Evolutionary conservation across 2,329 filamentous ascomycete species (phyloP).

Genomic region (Trichophaea hybrida): DNA sequence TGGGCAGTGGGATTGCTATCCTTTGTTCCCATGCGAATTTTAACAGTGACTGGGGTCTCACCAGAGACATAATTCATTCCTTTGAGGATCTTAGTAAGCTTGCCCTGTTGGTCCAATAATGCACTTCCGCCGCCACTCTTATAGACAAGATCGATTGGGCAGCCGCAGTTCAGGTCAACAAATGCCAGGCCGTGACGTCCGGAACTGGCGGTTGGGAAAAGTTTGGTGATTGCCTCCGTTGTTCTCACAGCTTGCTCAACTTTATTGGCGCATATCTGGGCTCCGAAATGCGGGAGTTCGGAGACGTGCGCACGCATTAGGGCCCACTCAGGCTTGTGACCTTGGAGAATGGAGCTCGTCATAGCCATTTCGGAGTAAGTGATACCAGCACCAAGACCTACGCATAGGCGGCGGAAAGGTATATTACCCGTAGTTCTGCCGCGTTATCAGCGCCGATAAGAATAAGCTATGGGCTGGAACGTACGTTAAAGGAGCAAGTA

Average conservation of each 20-base stretch:
- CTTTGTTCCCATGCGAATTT: slow-evolving; percentile 82
- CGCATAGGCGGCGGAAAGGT: slow-evolving; percentile 80
- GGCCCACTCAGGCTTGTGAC: slow-evolving; percentile 85
- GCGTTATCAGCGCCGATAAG: too few species aligned
- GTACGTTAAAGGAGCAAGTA: slow-evolving; percentile 72
- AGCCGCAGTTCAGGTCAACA: slow-evolving; percentile 92
- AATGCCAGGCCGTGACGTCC: slow-evolving; percentile 46
- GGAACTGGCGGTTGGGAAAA: slow-evolving; percentile 48
- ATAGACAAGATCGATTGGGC: slow-evolving; percentile 89
- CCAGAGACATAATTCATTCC: slow-evolving; percentile 92
- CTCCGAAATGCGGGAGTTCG: slow-evolving; percentile 75
- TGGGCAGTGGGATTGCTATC: slow-evolving; percentile 65
- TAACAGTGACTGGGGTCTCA: slow-evolving; percentile 82
- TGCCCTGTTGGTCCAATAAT: slow-evolving; percentile 72
- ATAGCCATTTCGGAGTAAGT: slow-evolving; percentile 99
- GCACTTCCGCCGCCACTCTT: slow-evolving; percentile 79
- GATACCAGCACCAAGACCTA: slow-evolving; percentile 74
- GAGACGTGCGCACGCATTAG: slow-evolving; percentile 82
- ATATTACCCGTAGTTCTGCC: slow-evolving; percentile 76
- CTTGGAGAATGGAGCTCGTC: slow-evolving; percentile 75
- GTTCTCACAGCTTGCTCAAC: slow-evolving; percentile 83
- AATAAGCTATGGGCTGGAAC: not conserved
- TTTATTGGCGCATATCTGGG: slow-evolving; percentile 83
- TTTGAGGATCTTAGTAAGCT: slow-evolving; percentile 84
- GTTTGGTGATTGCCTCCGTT: slow-evolving; percentile 61